Base-by-base conservation (phyloP, 2,329 filamentous ascomycete genomes). In the Aureobasidium sp. region DNA sequence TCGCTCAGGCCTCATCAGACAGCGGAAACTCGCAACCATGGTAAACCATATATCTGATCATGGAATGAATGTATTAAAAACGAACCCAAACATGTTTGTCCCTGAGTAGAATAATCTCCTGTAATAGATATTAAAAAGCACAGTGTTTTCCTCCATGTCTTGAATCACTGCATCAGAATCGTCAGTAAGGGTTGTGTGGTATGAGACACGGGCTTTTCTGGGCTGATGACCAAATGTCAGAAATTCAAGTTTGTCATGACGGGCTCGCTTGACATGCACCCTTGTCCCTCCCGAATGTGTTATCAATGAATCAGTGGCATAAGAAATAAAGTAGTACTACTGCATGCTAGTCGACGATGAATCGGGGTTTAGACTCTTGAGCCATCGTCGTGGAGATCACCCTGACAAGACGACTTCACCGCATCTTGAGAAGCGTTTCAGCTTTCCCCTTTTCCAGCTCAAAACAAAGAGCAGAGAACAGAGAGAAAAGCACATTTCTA, bases 1-100 rank as follows among this genome's bases (percentile, higher is more conserved):
- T 82, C 64, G 82, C 80, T 17, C 76, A 76, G 65, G 75, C 81
- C 72, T 84, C 81, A 68, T 83, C 81, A 15, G 75, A 73, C 66
- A 74, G 72, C 65, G 81, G 81, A 5, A 79, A 74, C 73, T 82
- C 81, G 34, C 48, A 72, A 29, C 29, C 57, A 14, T 61, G 57
- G 57, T 61, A 17, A 17, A 51, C 17, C 29, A 22, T 9, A 22
- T 14, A 31, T 9, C 25, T 12, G 20, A 22, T n/a, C 2, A 20
- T 29, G 9, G 14, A 48, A n/a, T 14, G 12, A 31, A 12, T 48
- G n/a, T 27, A 48, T n/a, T 27, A 12, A 2, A 12, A 11, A 9
- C 11, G 31, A 34, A 34, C 9, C 11, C 31, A 12, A 34, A 34
- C 8, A 34, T 34, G 31, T 34, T 9, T 11, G 11, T 3, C 9